These are phyloP conservation scores for Sporisorium reilianum DNA, from an alignment of 1,284 basidiomycete species.

Conservation along the genomic window DNA sequence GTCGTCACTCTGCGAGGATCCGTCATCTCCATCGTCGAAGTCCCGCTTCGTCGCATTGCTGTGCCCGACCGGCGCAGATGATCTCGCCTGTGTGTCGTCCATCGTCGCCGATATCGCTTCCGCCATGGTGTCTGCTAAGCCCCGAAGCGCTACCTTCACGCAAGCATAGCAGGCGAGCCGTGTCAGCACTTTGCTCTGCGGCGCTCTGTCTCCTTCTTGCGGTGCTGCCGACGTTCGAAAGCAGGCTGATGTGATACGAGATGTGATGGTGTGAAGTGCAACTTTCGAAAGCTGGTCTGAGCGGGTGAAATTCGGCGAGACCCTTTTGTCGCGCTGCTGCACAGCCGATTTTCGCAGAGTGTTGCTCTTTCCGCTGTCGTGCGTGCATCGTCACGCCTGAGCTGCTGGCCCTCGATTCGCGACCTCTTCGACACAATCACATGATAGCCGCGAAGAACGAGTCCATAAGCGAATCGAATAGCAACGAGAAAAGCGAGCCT, in stretches of 20 bases:
- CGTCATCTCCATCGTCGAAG: slow-evolving; percentile 19
- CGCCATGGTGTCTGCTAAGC: background rate
- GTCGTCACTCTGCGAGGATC: slow-evolving; percentile 35
- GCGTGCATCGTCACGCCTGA: background rate
- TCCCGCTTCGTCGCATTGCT: background rate
- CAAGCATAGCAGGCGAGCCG: background rate
- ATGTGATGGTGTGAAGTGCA: background rate
- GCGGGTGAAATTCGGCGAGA: background rate
- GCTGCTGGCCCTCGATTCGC: background rate
- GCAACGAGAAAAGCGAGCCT: background rate
- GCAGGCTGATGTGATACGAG: background rate
- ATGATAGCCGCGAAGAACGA: background rate
- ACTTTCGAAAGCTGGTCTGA: background rate
- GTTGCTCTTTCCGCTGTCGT: slow-evolving; percentile 1
- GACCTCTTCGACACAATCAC: background rate
- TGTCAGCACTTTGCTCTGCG: background rate
- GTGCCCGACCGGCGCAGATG: background rate
- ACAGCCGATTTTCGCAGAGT: background rate
- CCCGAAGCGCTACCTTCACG: background rate
- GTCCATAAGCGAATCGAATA: slow-evolving; percentile 3
- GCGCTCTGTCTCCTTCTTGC: background rate
- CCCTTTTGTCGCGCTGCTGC: slow-evolving; percentile 1
- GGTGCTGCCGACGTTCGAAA: background rate
- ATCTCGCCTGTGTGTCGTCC: background rate
- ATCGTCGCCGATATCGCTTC: no score